Base-by-base conservation (phyloP, 31 red algal genomes). In the Asparagopsis taxiformis region DNA sequence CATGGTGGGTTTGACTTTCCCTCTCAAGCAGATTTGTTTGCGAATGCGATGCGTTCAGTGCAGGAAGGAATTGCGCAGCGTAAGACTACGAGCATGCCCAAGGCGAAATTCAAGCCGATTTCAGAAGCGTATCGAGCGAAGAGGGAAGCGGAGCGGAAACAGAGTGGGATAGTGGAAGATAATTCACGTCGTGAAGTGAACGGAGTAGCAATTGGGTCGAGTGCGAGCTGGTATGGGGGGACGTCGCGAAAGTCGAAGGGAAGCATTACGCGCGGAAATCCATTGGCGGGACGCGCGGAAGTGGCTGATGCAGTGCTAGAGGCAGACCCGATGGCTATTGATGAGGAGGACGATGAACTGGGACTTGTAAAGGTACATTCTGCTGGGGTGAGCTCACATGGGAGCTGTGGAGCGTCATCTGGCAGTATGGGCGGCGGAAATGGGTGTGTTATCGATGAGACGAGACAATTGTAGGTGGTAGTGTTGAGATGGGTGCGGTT, bases 1-100 rank as follows among this genome's bases (percentile, higher is more conserved):
- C 50, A 68, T 51, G 59, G 60, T 15, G 74, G 74, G 13, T 81
- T 68, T 59, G 77, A 81, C 31, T 59, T 68, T 4, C 77, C 77
- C 2, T 70, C 56, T 44, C 84, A 88, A 43, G 63, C 74, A 0
- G 84, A 88, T 26, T 70, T 64, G 19, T 88, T 88, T 72, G 72
- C 71, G 11, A 76, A 55, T 10, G 73, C 62, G 29, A 88, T 88
- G 84, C 62, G 74, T 31, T 64, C 59, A 64, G 67, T 88, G 30
- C 72, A 88, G 49, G 74, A 88, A 52, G 84, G 84, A 2, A 79
- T 88, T 72, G 72, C 71, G 43, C 84, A 88, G 56, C 73, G 84
- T 30, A 88, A 88, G 39, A 88, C 72, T 26, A 78, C 72, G 32
- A 61, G 51, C 56, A 60, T 88, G 62, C 84, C 84, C 25, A 88